phyloP scores from a whole-genome alignment of 2,329 filamentous ascomycete species.

The Aspergillus puulaauensis region DNA sequence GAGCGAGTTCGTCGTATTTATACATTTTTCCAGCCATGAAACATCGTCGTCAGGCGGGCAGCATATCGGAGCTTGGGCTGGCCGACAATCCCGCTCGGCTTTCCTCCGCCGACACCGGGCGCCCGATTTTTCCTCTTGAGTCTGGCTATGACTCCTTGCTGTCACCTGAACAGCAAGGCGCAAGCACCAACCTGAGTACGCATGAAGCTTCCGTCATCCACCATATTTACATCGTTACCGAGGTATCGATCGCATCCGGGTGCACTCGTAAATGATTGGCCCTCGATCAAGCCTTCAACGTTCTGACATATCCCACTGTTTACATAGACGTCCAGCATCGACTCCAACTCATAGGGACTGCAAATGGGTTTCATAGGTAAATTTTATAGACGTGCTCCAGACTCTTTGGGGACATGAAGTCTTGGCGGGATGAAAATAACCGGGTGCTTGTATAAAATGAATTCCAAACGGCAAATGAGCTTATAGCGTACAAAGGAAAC shows the following conservation, averaged over 20 bases:
- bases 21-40: neutral
- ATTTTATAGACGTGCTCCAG: neutral
- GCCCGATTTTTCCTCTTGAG: neutral
- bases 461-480: neutral
- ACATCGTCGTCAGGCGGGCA: neutral
- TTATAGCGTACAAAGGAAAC: slow-evolving; percentile 17
- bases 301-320: too few relatives aligned
- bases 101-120: neutral
- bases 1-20: slow-evolving; percentile 1
- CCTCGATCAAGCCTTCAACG: too few relatives aligned
- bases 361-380: neutral
- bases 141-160: neutral
- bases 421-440: neutral
- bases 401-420: neutral
- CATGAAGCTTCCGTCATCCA: neutral
- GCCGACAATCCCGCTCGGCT: slow-evolving; percentile 1
- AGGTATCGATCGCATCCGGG: neutral
- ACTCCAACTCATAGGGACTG: neutral
- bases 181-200: neutral
- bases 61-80: neutral
- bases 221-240: neutral
- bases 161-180: neutral
- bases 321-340: too few relatives aligned
- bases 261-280: neutral
- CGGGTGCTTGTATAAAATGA: neutral